phyloP scores from a whole-genome alignment of 2,329 filamentous ascomycete species.

The Ilyonectria sp. region DNA sequence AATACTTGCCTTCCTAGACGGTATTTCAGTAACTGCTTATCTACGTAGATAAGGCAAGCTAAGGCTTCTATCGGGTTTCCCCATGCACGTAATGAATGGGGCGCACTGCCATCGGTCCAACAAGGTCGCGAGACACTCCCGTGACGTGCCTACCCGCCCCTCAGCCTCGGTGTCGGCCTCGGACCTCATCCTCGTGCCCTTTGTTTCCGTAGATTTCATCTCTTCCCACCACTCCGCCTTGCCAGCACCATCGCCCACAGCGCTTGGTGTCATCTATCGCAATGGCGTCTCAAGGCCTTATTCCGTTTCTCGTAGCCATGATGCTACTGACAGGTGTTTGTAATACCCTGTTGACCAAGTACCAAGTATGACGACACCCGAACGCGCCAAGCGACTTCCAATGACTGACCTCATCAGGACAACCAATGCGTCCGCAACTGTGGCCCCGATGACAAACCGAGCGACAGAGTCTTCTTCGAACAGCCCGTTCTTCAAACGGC shows the following conservation, averaged over 20 bases:
- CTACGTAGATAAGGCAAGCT: constrained; percentile 15
- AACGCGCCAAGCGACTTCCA: constrained; percentile 9
- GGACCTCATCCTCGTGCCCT: constrained; percentile 8
- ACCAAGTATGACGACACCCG: constrained; percentile 76
- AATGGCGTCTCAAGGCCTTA: constrained; percentile 80
- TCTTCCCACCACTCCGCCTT: constrained; percentile 9
- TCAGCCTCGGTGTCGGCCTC: constrained; percentile 14
- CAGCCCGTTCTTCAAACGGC: constrained; percentile 96
- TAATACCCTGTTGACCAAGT: constrained; percentile 97
- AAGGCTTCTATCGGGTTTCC: not conserved
- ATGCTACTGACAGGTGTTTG: constrained; percentile 97
- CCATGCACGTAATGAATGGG: not conserved
- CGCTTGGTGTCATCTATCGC: constrained; percentile 28
- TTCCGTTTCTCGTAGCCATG: constrained; percentile 92
- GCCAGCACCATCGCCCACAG: constrained; percentile 25
- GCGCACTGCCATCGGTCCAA: constrained; percentile 5
- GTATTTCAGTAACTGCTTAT: constrained; percentile 11
- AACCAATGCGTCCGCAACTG: constrained; percentile 98
- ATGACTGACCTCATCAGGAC: constrained; percentile 69
- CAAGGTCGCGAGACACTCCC: constrained; percentile 11
- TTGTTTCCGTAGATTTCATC: not conserved
- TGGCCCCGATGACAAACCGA: constrained; percentile 73
- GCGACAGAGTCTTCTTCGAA: constrained; percentile 82
- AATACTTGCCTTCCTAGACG: not conserved
- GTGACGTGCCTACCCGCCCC: constrained; percentile 24